These are phyloP conservation scores for Penicillium atrosanguineum DNA, from an alignment of 495 filamentous ascomycete genomes.

Conservation along the genomic window DNA sequence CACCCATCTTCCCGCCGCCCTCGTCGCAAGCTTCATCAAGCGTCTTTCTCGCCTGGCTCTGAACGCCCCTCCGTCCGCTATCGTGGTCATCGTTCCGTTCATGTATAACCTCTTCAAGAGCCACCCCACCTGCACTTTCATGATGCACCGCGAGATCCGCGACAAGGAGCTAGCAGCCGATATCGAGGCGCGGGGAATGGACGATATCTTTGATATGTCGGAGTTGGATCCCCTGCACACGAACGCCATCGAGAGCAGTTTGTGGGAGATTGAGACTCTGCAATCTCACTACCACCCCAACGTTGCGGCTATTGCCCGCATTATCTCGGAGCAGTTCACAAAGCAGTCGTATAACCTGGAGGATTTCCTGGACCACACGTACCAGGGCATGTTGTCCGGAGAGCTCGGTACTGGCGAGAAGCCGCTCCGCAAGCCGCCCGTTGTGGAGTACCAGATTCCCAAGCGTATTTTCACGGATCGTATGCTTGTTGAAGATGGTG, in stretches of 20 bases:
- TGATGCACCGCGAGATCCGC: conserved; percentile 79
- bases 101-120: conserved; percentile 91
- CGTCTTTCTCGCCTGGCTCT: conserved; percentile 77
- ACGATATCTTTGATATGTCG: conserved; percentile 72
- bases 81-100: conserved; percentile 86
- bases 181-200: conserved; percentile 64
- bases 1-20: conserved; percentile 82
- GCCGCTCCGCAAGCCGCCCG: conserved; percentile 78
- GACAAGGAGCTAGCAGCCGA: conserved; percentile 53
- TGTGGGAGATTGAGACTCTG: conserved; percentile 91
- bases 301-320: conserved; percentile 88
- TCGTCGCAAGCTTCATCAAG: conserved; percentile 97
- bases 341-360: conserved; percentile 90
- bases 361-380: conserved; percentile 95
- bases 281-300: conserved; percentile 97
- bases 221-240: conserved; percentile 85
- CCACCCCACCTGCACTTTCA: conserved; percentile 89
- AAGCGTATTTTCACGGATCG: conserved; percentile 73
- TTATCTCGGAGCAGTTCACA: conserved; percentile 95
- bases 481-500: conserved; percentile 43
- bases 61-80: conserved; percentile 79
- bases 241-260: conserved; percentile 80
- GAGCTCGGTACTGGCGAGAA: conserved; percentile 66
- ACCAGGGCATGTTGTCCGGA: conserved; percentile 78
- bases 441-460: conserved; percentile 91